Conservation (phyloP, 495 filamentous ascomycete species). For the Hamigera avellanea region DNA sequence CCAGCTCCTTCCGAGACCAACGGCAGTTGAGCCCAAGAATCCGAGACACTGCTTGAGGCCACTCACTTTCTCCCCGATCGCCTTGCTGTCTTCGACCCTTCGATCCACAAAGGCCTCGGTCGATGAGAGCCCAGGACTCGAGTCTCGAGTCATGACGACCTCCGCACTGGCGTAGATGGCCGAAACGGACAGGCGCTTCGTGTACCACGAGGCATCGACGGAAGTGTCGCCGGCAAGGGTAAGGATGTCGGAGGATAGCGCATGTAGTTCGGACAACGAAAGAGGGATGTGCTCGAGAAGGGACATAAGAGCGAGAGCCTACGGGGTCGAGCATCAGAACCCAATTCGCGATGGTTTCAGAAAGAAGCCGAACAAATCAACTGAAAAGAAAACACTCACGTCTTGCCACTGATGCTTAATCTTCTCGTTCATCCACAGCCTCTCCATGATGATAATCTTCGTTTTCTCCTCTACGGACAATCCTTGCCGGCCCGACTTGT, state of each 20-base stretch:
- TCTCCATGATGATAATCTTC: constrained; percentile 52
- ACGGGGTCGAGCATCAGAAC: no score
- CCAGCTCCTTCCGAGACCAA: constrained; percentile 34
- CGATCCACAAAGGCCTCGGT: constrained; percentile 72
- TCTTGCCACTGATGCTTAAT: constrained; percentile 74
- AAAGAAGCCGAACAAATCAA: no score
- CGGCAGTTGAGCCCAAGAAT: constrained; percentile 51
- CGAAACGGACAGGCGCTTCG: constrained; percentile 67
- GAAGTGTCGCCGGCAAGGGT: constrained; percentile 69
- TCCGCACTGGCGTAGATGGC: constrained; percentile 78
- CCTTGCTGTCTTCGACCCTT: constrained; percentile 56
- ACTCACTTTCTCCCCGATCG: constrained; percentile 44
- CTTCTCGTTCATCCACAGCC: constrained; percentile 58
- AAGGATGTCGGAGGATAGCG: constrained; percentile 78
- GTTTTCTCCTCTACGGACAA: constrained; percentile 44
- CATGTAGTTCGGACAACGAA: constrained; percentile 68
- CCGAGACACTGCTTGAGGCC: constrained; percentile 61
- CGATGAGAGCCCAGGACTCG: constrained; percentile 48
- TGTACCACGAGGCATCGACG: constrained; percentile 84
- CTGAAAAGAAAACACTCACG: constrained; percentile 35
- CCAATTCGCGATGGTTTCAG: no score
- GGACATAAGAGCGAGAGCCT: constrained; percentile 87
- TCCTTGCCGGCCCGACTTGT: constrained; percentile 6
- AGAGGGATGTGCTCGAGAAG: constrained; percentile 60
- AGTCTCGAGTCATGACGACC: constrained; percentile 86